A percentile compares a stretch with the other conserved stretches of the same genome.
phyloP scores from a whole-genome alignment of 2,329 filamentous ascomycete genomes.

The Calonectria pauciramosa region DNA sequence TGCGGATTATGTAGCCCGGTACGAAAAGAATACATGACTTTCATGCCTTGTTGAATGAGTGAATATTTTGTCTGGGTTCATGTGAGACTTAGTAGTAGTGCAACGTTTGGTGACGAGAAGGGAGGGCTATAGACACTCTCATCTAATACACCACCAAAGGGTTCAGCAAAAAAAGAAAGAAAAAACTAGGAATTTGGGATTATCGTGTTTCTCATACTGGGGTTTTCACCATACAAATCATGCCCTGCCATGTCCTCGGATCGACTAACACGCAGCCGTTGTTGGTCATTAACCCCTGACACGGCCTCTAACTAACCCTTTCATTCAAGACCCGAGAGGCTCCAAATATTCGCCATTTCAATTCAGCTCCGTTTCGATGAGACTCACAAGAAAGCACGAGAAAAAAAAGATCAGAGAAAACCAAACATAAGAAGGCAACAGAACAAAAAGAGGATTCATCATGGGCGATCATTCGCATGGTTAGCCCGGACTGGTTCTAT shows the following conservation, averaged over 20 bases:
- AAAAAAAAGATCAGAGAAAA: background rate
- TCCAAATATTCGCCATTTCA: background rate
- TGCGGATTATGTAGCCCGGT: conserved; percentile 34
- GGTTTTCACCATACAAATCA: background rate
- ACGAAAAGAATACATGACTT: conserved; percentile 46
- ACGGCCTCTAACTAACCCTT: background rate
- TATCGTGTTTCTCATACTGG: background rate
- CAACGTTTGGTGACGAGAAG: background rate
- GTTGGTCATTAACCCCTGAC: background rate
- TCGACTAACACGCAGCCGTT: background rate
- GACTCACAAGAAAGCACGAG: background rate
- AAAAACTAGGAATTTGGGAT: background rate
- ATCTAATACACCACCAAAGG: background rate
- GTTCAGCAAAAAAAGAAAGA: background rate
- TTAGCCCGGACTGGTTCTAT: background rate
- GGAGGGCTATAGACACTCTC: background rate
- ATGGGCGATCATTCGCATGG: background rate
- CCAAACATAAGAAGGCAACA: background rate
- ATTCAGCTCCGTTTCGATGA: background rate
- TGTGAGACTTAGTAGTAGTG: background rate
- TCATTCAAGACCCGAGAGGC: background rate
- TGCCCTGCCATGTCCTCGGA: background rate
- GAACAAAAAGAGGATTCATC: background rate
- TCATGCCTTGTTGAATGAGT: conserved; percentile 11
- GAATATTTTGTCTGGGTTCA: background rate